Evolutionary conservation across 768 basidiomycete genomes (phyloP).

Genomic region (Amanita phalloides): DNA sequence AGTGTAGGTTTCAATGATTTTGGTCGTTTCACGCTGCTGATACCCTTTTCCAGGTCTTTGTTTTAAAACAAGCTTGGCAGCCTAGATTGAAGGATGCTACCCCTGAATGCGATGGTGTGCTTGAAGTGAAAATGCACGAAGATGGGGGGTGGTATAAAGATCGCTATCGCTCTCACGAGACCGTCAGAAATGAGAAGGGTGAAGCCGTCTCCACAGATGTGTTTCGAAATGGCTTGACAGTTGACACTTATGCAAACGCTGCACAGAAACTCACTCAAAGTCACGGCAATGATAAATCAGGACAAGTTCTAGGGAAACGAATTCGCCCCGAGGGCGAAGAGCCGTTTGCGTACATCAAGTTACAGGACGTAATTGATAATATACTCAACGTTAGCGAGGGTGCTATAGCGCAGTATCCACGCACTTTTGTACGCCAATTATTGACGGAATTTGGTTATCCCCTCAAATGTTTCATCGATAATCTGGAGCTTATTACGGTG

Average conservation of each 20-base stretch:
- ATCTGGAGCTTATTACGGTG: not conserved
- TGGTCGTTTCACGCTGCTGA: not conserved
- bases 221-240: not conserved
- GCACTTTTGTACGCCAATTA: not conserved
- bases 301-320: not conserved
- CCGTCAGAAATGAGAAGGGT: not conserved
- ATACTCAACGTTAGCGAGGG: too few species aligned
- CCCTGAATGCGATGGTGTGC: not conserved
- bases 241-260: not conserved
- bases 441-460: not conserved
- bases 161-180: not conserved
- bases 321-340: not conserved
- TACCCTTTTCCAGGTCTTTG: not conserved
- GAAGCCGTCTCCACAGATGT: not conserved
- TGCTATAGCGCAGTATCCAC: not conserved
- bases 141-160: not conserved
- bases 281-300: not conserved
- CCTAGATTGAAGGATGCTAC: not conserved
- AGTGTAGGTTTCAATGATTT: not conserved
- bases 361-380: too few species aligned
- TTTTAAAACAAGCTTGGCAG: slow-evolving; percentile 1
- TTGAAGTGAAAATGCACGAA: not conserved
- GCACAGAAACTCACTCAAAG: not conserved
- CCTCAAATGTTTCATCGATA: not conserved
- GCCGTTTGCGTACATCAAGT: not conserved